Evolutionary conservation across 2,329 filamentous ascomycete species (phyloP).

Genomic region (Colletotrichum cuscutae): DNA sequence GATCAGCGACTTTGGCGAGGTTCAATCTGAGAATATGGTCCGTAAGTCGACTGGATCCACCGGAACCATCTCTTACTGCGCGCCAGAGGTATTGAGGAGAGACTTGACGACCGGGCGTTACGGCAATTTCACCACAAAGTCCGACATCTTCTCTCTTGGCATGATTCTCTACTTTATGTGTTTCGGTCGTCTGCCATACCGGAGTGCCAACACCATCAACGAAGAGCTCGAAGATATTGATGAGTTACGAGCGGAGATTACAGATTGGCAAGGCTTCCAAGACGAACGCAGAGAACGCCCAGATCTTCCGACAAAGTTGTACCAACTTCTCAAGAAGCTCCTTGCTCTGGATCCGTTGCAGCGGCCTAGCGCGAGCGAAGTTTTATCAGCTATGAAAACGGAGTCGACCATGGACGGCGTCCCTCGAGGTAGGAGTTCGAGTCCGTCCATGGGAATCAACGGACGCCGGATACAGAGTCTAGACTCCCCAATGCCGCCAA

Average conservation of each 20-base stretch:
- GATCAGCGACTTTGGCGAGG: constrained; percentile 98
- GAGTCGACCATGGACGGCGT: constrained; percentile 64
- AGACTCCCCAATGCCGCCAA: constrained; percentile 61
- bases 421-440: constrained; percentile 44
- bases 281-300: constrained; percentile 78
- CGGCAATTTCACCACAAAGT: constrained; percentile 96
- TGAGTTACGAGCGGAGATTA: constrained; percentile 84
- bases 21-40: constrained; percentile 83
- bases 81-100: constrained; percentile 86
- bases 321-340: constrained; percentile 83
- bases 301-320: constrained; percentile 87
- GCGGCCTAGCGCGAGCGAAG: constrained; percentile 86
- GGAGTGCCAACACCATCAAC: constrained; percentile 82
- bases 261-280: constrained; percentile 86
- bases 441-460: constrained; percentile 52
- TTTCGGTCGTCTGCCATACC: constrained; percentile 89
- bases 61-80: constrained; percentile 97
- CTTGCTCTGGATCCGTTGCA: constrained; percentile 81
- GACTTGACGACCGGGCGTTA: constrained; percentile 75
- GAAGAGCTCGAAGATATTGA: constrained; percentile 95
- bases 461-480: constrained; percentile 64
- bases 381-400: constrained; percentile 80
- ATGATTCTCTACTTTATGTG: constrained; percentile 99
- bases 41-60: constrained; percentile 94
- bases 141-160: constrained; percentile 96